Base-by-base conservation (phyloP, 306 rosid species). In the Quercus berberidifolia region DNA sequence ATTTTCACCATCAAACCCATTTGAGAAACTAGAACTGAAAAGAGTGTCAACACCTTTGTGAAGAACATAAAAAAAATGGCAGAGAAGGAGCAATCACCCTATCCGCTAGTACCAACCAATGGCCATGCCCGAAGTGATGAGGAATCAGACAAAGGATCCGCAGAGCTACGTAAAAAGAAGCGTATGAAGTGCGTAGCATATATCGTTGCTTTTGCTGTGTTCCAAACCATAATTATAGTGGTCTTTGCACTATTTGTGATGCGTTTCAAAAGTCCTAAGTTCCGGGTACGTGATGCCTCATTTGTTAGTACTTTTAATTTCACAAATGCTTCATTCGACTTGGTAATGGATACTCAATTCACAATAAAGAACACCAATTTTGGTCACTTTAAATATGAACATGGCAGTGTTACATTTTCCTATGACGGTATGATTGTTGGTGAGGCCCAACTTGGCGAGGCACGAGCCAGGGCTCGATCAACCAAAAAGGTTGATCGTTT, bases 231-330 rank as follows among this genome's bases (percentile, higher is more conserved):
- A 58, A 79, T 76, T 30, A 73, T 84, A 33, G 17, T 65, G 20
- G 79, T 73, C 7, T 76, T 76, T 41, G 79, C 35, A 2, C 54
- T 84, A 17, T 71, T 59, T 19, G 76, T 76, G 19, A 33, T 72
- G 69, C 80, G 80, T 41, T 64, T 80, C 81, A 84, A 73, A 25
- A 67, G 76, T 26, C 87, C 87, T 3, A 80, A 73, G 18, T 84
- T 80, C 70, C 80, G 84, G 4, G 8, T 84, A 18, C 74, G 69
- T 52, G 41, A 12, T 4, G 87, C 79, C 54, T 71, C 76, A 2
- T 41, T 84, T 20, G 35, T n/a, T 63, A 7, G 0, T 4, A n/a
- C 3, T 7, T 75, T 31, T 18, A 19, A 76, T 52, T 35, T 69
- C 13, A 46, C 82, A 5, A 59, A 35, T 33, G 79, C 74, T 5